These are phyloP conservation scores for Backusella sp. DNA, from an alignment of 192 early-diverging fungal genomes.

Conservation along the genomic window DNA sequence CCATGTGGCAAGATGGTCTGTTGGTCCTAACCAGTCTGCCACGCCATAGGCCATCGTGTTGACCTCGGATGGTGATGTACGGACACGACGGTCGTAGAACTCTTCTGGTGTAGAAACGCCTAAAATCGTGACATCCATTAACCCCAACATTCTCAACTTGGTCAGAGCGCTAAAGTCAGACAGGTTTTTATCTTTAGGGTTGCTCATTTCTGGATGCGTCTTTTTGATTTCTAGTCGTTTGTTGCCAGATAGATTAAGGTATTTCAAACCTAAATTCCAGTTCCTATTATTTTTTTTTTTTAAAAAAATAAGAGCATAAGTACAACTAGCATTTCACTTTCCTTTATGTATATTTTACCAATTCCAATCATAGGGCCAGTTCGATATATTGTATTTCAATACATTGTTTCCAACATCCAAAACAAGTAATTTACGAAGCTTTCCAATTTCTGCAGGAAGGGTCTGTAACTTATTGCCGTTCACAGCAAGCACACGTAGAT, in stretches of 20 bases:
- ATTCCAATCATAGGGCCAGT: slow-evolving; percentile 97
- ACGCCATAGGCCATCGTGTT: slow-evolving; percentile 85
- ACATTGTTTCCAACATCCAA: slow-evolving; percentile 87
- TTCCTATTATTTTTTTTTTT: slow-evolving; percentile 47
- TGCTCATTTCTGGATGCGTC: slow-evolving; percentile 8
- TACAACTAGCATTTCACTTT: not conserved
- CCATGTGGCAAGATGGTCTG: slow-evolving; percentile 75
- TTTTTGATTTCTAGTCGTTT: slow-evolving; percentile 85
- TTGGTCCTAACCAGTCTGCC: slow-evolving; percentile 73
- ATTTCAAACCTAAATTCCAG: slow-evolving; percentile 88
- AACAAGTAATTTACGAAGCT: slow-evolving; percentile 71
- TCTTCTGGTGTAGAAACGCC: slow-evolving; percentile 76
- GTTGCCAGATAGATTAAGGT: slow-evolving; percentile 90
- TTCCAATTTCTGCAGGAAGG: slow-evolving; percentile 86
- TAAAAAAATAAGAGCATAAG: not conserved
- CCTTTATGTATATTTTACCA: slow-evolving; percentile 49
- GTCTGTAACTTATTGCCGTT: slow-evolving; percentile 91
- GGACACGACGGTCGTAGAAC: slow-evolving; percentile 72
- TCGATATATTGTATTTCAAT: slow-evolving; percentile 90
- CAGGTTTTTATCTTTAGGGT: slow-evolving; percentile 47
- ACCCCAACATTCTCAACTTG: slow-evolving; percentile 73
- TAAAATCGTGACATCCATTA: slow-evolving; percentile 87
- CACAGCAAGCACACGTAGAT: slow-evolving; percentile 74
- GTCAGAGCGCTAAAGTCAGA: slow-evolving; percentile 78
- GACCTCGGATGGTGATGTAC: slow-evolving; percentile 79